Conservation (phyloP, 2,329 filamentous ascomycete species). For the Fusarium drepaniforme region DNA sequence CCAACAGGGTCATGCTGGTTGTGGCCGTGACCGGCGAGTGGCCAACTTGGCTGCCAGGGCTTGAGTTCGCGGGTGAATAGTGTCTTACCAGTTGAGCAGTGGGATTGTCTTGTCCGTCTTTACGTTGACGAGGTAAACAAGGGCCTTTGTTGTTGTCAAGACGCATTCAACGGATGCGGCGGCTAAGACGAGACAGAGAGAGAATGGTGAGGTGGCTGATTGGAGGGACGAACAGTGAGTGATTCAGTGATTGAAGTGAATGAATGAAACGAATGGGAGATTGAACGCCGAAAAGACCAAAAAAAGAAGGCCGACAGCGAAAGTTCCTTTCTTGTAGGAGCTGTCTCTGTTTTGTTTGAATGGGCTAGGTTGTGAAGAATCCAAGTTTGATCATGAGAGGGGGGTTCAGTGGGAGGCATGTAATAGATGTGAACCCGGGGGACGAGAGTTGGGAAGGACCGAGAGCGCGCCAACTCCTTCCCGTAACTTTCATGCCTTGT, state of each 20-base stretch:
- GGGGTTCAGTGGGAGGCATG: not conserved
- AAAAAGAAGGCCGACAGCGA: constrained; percentile 14
- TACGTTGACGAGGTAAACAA: constrained; percentile 11
- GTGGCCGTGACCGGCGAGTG: constrained; percentile 30
- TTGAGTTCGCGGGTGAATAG: constrained; percentile 11
- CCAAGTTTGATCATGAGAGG: constrained; percentile 7
- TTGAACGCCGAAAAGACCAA: constrained; percentile 4
- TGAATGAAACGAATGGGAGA: constrained; percentile 6
- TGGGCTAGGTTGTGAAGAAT: constrained; percentile 2
- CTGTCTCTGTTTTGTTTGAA: not conserved
- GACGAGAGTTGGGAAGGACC: not conserved
- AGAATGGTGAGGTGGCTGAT: not conserved
- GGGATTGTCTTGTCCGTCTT: constrained; percentile 18
- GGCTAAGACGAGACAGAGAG: constrained; percentile 22
- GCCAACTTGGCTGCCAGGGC: constrained; percentile 17
- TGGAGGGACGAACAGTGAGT: not conserved
- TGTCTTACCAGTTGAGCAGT: constrained; percentile 36
- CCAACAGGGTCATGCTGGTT: constrained; percentile 13
- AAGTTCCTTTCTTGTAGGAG: constrained; percentile 1
- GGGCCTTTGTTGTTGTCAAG: constrained; percentile 14
- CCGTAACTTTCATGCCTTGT: not conserved
- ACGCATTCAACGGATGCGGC: constrained; percentile 22
- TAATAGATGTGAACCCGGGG: not conserved
- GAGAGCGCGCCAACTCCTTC: not conserved
- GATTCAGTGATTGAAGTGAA: constrained; percentile 4